Percentiles rank a stretch among this genome's conserved stretches.
Conservation (phyloP, 78 protist genomes). For the Parvularia atlantis region DNA sequence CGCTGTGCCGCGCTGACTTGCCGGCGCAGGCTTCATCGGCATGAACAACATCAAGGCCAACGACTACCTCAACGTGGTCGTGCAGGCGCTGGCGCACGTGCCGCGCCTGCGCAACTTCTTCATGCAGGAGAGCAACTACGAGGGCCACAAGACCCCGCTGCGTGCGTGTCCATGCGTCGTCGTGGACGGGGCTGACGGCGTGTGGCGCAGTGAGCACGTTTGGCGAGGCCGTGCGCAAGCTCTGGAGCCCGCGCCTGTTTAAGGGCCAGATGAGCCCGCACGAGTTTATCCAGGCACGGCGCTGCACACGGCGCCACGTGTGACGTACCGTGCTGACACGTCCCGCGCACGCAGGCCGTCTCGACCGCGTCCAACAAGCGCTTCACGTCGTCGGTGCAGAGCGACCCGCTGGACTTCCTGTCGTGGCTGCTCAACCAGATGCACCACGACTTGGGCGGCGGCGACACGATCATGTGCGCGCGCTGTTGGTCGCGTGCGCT, state of each 20-base stretch:
- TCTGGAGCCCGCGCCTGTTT: slow-evolving; percentile 80
- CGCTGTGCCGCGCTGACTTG: too few species aligned
- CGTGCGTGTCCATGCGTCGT: too few species aligned
- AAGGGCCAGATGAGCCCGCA: slow-evolving; percentile 81
- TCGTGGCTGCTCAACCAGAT: slow-evolving; percentile 69
- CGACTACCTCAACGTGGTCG: slow-evolving; percentile 76
- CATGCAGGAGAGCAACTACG: slow-evolving; percentile 28
- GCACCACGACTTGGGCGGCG: neutral
- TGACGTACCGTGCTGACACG: too few species aligned
- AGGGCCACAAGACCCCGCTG: neutral
- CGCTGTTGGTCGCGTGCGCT: too few species aligned
- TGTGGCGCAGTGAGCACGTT: slow-evolving; percentile 38
- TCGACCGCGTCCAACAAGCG: slow-evolving; percentile 8
- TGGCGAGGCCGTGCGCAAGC: slow-evolving; percentile 66
- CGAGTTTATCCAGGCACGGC: slow-evolving; percentile 53
- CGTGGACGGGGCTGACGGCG: too few species aligned
- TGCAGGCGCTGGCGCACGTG: slow-evolving; percentile 72
- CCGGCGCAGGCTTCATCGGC: slow-evolving; percentile 75
- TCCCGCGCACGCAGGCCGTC: slow-evolving; percentile 46
- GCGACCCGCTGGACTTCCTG: slow-evolving; percentile 70
- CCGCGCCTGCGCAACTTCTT: slow-evolving; percentile 66
- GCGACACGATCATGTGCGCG: too few species aligned
- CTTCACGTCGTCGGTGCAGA: slow-evolving; percentile 44
- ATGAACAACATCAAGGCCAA: slow-evolving; percentile 83
- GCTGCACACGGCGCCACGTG: too few species aligned